Conservation (phyloP, 2,329 filamentous ascomycete genomes). For the Penicillium sp. region DNA sequence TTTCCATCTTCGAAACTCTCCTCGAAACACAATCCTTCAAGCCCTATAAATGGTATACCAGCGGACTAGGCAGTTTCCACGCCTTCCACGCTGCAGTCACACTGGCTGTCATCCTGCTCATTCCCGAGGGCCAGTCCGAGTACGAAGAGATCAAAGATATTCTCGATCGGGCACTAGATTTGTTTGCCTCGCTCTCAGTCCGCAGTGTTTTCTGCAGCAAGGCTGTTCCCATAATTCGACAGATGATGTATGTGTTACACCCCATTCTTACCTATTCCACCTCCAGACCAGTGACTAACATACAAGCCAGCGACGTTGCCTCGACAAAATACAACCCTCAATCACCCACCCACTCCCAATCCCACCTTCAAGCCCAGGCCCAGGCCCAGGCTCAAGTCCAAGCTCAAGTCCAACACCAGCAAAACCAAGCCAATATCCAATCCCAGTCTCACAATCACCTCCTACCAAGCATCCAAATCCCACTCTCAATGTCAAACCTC, state of each 20-base stretch:
- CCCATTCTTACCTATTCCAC: not conserved
- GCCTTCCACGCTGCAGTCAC: conserved; percentile 42
- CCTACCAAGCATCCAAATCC: conserved; percentile 11
- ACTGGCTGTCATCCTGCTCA: conserved; percentile 28
- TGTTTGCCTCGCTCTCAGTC: conserved; percentile 34
- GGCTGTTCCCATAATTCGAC: conserved; percentile 34
- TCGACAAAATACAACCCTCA: conserved; percentile 19
- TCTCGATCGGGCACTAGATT: conserved; percentile 29
- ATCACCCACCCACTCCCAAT: conserved; percentile 4
- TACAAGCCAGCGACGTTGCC: conserved; percentile 22
- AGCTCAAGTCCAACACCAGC: conserved; percentile 11
- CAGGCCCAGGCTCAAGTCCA: conserved; percentile 10
- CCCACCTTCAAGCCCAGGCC: conserved; percentile 13
- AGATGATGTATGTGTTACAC: conserved; percentile 30
- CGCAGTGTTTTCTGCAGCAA: conserved; percentile 39
- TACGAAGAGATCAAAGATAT: conserved; percentile 29
- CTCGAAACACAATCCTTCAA: conserved; percentile 31
- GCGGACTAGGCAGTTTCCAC: conserved; percentile 41
- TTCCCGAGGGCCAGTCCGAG: conserved; percentile 28
- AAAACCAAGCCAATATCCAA: conserved; percentile 13
- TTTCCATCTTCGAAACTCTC: conserved; percentile 34
- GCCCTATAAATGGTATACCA: conserved; percentile 42
- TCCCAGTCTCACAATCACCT: conserved; percentile 2
- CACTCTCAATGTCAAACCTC: conserved; percentile 11
- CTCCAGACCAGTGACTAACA: conserved; percentile 1